Evolutionary conservation across 1,139 yeast genomes (phyloP), one percentile per base, ranked within the genome.

Genomic region (Yueomyces sp.): DNA sequence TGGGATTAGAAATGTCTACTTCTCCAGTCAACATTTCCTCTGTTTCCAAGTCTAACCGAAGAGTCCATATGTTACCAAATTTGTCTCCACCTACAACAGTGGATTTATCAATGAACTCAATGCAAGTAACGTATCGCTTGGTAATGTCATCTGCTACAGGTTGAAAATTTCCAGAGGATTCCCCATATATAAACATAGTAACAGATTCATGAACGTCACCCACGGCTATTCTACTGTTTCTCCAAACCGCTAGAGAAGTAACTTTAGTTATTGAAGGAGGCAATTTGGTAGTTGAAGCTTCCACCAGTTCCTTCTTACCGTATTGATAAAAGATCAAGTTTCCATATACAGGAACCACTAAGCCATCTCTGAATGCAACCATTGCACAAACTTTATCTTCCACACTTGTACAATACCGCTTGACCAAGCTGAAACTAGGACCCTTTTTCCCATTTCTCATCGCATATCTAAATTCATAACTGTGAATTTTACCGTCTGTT

Each of bases 81-180:
- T 79, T 81, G 57, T 91, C 98, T n/a, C 96, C 96, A 1, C 83
- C 86, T 36, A 83, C 66, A 0, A 83, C 72, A 0, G 96, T 86
- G 46, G 78, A 78, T 45, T 76, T 72, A 59, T 91, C 98, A 5
- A 91, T 62, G 50, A 75, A 63, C 2, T 68, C 55, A 39, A 81
- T 51, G 1, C 78, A 56, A 0, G 94, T 81, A 2, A 81, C 68
- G 55, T 81, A 84, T 33, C 96, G 68, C 39, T 78, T 69, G 41
- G 80, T 63, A 0, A 71, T 63, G 61, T 91, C 97, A 55, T 81
- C 87, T 1, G 79, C 80, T 49, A 87, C 67, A 1, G 81, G 72
- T 8, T 77, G 55, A 53, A 89, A 79, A 27, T 57, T 57, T 53
- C 80, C 76, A n/a, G 63, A 66, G 1, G 53, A 53, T 0, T 66